Base-by-base conservation (phyloP, 345 rosid species). In the Noccaea caerulescens region DNA sequence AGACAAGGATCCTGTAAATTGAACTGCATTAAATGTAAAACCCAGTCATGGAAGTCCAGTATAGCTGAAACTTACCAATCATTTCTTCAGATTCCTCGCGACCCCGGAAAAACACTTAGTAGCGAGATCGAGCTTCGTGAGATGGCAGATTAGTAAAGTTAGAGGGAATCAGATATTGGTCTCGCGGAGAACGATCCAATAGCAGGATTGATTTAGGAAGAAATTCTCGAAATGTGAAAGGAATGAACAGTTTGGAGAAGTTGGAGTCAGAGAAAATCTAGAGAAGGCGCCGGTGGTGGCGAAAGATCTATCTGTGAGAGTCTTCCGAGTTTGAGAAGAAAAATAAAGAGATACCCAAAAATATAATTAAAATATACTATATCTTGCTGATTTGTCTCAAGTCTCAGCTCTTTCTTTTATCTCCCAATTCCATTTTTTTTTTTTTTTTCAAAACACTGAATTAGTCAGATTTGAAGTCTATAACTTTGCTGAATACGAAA, bases 101-200 rank as follows among this genome's bases (percentile, higher is more conserved):
- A 42, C 5, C 30, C 32, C 39, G 12, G n/a, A 5, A 32, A 43
- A 16, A 25, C 4, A 25, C 47, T 47, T 3, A 53, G 41, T 13
- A 43, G 56, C 68, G 68, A 75, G 78, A 75, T 75, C 68, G 78
- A 74, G 14, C 2, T 32, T 20, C 49, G 64, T 44, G 23, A 45
- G 57, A 46, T 57, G 39, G 53, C 20, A 13, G 67, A 25, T 8
- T 32, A 63, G 10, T 46, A 20, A 37, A 36, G 25, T 30, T 25
- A 53, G 41, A 50, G 58, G 46, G 50, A 53, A 67, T 39, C 52
- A 38, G 37, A 38, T 5, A 18, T 34, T 20, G 50, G 16, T 37
- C 27, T 62, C 43, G 9, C 33, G 5, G 52, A 25, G 41, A 71
- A 39, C 2, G 46, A 63, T 42, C 6, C 23, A 51, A n/a, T 1